A percentile compares a stretch with the other conserved stretches of the same genome.
Evolutionary conservation across 495 filamentous ascomycete genomes (phyloP).

Genomic region (Wilcoxina mikolae): DNA sequence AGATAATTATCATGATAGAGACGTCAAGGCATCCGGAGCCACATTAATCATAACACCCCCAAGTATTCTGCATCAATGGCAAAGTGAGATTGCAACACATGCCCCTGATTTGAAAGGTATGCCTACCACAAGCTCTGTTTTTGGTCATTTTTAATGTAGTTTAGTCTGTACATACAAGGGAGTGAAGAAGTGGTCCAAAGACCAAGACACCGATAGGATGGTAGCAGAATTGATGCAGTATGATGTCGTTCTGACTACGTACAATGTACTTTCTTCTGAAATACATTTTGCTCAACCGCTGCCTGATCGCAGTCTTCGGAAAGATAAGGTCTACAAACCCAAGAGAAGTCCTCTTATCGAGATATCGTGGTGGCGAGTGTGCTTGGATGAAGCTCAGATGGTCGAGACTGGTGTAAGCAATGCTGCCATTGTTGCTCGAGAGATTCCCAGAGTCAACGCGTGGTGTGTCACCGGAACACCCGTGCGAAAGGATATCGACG

Average conservation of each 20-base stretch:
- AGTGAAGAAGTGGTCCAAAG: neutral
- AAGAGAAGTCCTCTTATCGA: slow-evolving; percentile 60
- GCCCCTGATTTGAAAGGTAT: slow-evolving; percentile 41
- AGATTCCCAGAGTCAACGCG: slow-evolving; percentile 68
- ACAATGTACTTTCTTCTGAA: slow-evolving; percentile 59
- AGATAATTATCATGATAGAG: slow-evolving; percentile 26
- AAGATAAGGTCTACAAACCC: slow-evolving; percentile 49
- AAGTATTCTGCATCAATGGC: slow-evolving; percentile 74
- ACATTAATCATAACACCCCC: slow-evolving; percentile 82
- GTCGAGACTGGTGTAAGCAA: slow-evolving; percentile 74
- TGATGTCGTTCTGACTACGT: slow-evolving; percentile 80
- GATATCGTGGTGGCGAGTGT: slow-evolving; percentile 82
- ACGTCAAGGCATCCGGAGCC: slow-evolving; percentile 39
- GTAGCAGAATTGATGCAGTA: slow-evolving; percentile 40
- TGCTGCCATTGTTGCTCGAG: slow-evolving; percentile 61
- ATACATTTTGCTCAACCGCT: slow-evolving; percentile 55
- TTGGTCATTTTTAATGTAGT: neutral
- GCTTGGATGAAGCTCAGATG: slow-evolving; percentile 93
- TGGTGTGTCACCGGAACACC: slow-evolving; percentile 95
- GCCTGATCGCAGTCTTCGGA: slow-evolving; percentile 51
- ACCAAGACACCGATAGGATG: slow-evolving; percentile 3
- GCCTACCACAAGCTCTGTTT: neutral
- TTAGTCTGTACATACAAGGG: slow-evolving; percentile 1
- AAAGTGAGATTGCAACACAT: slow-evolving; percentile 58
- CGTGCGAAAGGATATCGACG: slow-evolving; percentile 58